Percentiles rank a stretch among this genome's conserved stretches.
phyloP scores from a whole-genome alignment of 2,329 filamentous ascomycete species.

The Fusarium dlaminii region DNA sequence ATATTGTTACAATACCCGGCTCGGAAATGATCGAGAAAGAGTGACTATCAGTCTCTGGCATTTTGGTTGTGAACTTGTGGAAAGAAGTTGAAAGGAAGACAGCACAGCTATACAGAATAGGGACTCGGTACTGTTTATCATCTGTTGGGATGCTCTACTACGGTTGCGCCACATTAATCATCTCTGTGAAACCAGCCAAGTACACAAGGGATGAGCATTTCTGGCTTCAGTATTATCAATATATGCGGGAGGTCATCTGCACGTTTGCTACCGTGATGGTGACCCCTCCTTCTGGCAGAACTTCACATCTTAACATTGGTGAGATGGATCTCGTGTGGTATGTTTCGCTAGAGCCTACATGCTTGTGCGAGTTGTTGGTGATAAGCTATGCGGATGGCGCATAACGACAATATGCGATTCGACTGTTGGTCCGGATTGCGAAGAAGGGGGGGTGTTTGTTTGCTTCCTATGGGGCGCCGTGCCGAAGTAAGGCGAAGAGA shows the following conservation, averaged over 20 bases:
- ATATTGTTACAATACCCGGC: constrained; percentile 37
- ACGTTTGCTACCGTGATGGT: constrained; percentile 20
- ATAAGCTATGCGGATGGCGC: constrained; percentile 32
- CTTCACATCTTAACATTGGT: background rate
- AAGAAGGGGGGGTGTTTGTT: constrained; percentile 26
- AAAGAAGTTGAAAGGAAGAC: background rate
- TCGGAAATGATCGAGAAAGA: constrained; percentile 47
- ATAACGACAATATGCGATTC: constrained; percentile 28
- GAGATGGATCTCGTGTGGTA: constrained; percentile 11
- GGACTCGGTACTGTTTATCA: constrained; percentile 30
- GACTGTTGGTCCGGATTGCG: constrained; percentile 24
- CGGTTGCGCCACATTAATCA: constrained; percentile 19
- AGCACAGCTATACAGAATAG: background rate
- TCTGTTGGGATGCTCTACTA: constrained; percentile 13
- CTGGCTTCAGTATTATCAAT: constrained; percentile 5
- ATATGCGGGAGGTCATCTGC: constrained; percentile 29
- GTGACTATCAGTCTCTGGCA: constrained; percentile 39
- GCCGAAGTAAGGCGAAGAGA: constrained; percentile 4
- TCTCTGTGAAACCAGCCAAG: constrained; percentile 32
- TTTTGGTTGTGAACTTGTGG: constrained; percentile 1
- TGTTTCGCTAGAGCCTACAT: constrained; percentile 21
- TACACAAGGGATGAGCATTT: constrained; percentile 13
- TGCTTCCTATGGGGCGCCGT: constrained; percentile 21
- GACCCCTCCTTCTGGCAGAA: constrained; percentile 13
- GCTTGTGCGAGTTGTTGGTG: constrained; percentile 34